Evolutionary conservation across 2,329 filamentous ascomycete genomes (phyloP).

Genomic region (Huntiella decipiens): DNA sequence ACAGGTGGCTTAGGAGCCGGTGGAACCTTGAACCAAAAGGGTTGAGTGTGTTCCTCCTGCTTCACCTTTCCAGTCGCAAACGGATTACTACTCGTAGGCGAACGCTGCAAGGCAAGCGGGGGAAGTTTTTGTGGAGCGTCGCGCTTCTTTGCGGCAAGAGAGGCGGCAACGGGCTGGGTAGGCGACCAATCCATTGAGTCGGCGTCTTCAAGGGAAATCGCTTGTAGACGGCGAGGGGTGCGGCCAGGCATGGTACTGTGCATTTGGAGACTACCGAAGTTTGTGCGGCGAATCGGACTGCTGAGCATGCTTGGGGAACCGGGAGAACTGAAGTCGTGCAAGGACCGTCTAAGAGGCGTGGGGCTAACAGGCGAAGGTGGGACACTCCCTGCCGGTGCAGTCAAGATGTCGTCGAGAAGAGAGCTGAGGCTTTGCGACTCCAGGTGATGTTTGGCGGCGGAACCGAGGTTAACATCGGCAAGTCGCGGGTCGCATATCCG

Average conservation of each 20-base stretch:
- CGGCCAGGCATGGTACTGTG: not conserved
- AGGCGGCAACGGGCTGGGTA: constrained; percentile 21
- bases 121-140: constrained; percentile 18
- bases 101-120: not conserved
- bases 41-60: not conserved
- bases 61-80: constrained; percentile 4
- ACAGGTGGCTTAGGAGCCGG: constrained; percentile 38
- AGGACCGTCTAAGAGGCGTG: constrained; percentile 2
- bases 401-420: constrained; percentile 26
- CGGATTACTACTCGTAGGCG: constrained; percentile 2
- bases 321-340: constrained; percentile 6
- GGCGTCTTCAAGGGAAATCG: constrained; percentile 22
- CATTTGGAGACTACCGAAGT: not conserved
- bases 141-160: constrained; percentile 19
- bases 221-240: constrained; percentile 7
- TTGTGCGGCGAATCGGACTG: constrained; percentile 5
- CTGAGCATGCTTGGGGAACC: not conserved
- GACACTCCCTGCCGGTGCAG: constrained; percentile 12
- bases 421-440: constrained; percentile 25
- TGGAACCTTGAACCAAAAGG: constrained; percentile 47
- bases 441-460: constrained; percentile 15
- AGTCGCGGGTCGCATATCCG: not conserved
- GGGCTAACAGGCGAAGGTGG: constrained; percentile 10
- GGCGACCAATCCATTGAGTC: constrained; percentile 53
- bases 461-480: not conserved